Conservation (phyloP, 2,329 filamentous ascomycete species). For the Fusarium pseudoanthophilum region DNA sequence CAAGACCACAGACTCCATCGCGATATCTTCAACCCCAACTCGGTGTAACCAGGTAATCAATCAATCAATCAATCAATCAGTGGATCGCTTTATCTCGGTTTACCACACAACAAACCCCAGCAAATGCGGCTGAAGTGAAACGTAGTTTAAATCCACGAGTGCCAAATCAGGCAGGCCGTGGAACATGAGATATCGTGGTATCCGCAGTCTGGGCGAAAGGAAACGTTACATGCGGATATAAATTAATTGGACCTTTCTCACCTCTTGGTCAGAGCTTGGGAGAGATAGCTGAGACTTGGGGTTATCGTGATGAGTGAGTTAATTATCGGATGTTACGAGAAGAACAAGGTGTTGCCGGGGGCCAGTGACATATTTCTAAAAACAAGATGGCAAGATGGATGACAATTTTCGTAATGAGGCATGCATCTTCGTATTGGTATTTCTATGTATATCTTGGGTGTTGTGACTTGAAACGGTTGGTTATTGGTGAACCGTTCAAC, state of each 20-base stretch:
- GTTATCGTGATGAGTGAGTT: conserved; percentile 12
- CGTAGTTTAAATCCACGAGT: conserved; percentile 1
- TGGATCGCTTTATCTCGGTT: conserved; percentile 14
- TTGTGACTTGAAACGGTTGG: neutral
- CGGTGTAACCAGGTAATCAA: neutral
- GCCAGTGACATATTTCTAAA: neutral
- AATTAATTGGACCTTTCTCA: conserved; percentile 11
- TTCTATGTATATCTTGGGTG: conserved; percentile 7
- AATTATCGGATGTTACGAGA: conserved; percentile 19
- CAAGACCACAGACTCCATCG: conserved; percentile 1
- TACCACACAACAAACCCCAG: neutral
- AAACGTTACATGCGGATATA: conserved; percentile 39
- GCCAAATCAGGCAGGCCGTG: conserved; percentile 4
- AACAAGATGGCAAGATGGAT: neutral
- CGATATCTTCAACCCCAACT: neutral
- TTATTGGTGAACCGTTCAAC: conserved; percentile 7
- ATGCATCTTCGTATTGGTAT: conserved; percentile 7
- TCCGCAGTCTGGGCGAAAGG: conserved; percentile 30
- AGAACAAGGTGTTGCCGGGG: conserved; percentile 4
- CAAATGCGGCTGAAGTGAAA: neutral
- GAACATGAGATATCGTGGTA: conserved; percentile 12
- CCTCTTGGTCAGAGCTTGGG: conserved; percentile 15
- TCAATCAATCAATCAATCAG: neutral
- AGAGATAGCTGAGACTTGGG: neutral
- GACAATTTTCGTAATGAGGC: conserved; percentile 5